These are phyloP conservation scores for Ganoderma meredithae DNA, from an alignment of 1,284 basidiomycete genomes.

Conservation along the genomic window DNA sequence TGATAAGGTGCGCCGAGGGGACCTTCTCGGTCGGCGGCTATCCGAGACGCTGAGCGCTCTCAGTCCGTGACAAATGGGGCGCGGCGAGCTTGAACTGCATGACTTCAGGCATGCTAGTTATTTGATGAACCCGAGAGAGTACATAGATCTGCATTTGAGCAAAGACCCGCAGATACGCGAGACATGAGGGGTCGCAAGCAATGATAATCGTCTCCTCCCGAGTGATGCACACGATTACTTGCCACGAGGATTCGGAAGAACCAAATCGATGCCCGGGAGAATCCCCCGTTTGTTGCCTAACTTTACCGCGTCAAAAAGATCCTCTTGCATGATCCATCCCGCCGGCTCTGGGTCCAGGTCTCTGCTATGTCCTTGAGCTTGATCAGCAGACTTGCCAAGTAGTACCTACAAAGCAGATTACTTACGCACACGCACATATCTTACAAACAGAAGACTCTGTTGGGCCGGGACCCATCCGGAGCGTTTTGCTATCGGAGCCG, in stretches of 20 bases:
- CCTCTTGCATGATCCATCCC: not conserved
- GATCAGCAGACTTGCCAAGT: not conserved
- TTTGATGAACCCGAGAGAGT: too few species aligned
- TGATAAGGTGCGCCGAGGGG: not conserved
- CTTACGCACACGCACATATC: not conserved
- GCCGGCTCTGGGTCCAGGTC: not conserved
- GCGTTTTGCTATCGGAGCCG: not conserved
- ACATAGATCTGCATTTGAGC: not conserved
- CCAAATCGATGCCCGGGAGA: too few species aligned
- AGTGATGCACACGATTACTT: too few species aligned
- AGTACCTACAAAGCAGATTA: not conserved
- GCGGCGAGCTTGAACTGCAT: too few species aligned
- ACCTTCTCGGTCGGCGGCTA: not conserved
- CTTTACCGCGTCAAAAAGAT: not conserved
- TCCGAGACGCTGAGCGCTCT: too few species aligned
- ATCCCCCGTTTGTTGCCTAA: not conserved
- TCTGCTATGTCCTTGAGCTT: not conserved
- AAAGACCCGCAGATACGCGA: not conserved
- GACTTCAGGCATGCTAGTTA: too few species aligned
- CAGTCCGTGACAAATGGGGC: too few species aligned
- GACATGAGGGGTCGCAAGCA: too few species aligned
- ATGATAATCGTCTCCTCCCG: too few species aligned
- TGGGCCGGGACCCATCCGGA: not conserved
- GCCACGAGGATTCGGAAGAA: too few species aligned
- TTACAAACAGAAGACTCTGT: not conserved